Evolutionary conservation across 176 grass and related monocot species (phyloP).

Genomic region (Panicum miliaceum): DNA sequence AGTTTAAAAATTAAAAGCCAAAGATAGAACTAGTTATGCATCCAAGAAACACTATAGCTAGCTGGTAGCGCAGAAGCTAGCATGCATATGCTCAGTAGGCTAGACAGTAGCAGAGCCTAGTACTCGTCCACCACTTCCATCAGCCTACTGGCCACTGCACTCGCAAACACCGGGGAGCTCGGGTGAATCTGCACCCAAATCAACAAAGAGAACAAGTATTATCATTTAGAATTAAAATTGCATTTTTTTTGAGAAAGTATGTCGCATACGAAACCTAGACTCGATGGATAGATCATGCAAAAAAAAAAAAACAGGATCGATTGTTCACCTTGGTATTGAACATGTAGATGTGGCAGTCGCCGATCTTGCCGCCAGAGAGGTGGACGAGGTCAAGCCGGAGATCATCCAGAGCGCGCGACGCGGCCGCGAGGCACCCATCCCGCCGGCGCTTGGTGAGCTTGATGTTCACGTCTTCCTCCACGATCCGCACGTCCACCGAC

Average conservation of each 20-base stretch:
- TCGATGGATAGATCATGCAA: background rate
- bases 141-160: constrained; percentile 66
- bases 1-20: constrained; percentile 2
- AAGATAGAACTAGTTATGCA: constrained; percentile 1
- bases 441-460: constrained; percentile 84
- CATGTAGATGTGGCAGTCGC: constrained; percentile 91
- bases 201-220: background rate
- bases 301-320: background rate
- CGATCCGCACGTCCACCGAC: constrained; percentile 88
- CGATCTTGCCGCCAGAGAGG: constrained; percentile 85
- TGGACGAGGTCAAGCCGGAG: constrained; percentile 83
- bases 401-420: constrained; percentile 68
- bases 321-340: constrained; percentile 86
- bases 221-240: background rate
- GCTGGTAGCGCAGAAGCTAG: constrained; percentile 6
- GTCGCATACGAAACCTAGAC: background rate
- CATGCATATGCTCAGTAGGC: background rate
- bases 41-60: background rate
- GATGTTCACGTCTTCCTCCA: constrained; percentile 96
- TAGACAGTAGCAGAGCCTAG: background rate
- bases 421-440: constrained; percentile 67
- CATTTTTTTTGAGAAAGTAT: background rate
- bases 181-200: constrained; percentile 65
- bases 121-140: constrained; percentile 71
- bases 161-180: constrained; percentile 68